Evolutionary conservation across 495 filamentous ascomycete species (phyloP).

Genomic region (Podospora sp.): DNA sequence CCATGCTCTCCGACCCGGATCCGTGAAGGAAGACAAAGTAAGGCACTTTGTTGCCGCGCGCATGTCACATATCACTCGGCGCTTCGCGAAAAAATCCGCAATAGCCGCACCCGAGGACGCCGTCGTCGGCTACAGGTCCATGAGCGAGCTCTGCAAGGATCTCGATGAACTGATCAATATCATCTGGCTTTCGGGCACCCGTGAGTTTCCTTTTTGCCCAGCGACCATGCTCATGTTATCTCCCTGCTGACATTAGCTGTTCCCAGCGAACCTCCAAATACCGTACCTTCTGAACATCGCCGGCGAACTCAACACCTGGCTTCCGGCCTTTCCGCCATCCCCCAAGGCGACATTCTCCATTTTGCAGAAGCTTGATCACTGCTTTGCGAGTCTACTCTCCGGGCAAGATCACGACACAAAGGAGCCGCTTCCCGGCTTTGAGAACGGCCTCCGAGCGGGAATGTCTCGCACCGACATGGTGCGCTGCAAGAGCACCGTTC

Average conservation of each 20-base stretch:
- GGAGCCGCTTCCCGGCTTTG: slow-evolving; percentile 67
- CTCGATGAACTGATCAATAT: slow-evolving; percentile 72
- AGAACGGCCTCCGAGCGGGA: slow-evolving; percentile 51
- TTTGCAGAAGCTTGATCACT: slow-evolving; percentile 74
- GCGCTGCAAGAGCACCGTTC: slow-evolving; percentile 73
- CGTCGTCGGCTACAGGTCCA: slow-evolving; percentile 66
- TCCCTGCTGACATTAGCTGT: neutral
- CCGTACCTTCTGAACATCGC: slow-evolving; percentile 80
- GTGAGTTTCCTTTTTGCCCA: slow-evolving; percentile 51
- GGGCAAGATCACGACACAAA: slow-evolving; percentile 68
- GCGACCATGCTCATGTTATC: no score
- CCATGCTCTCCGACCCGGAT: slow-evolving; percentile 68
- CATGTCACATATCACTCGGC: slow-evolving; percentile 64
- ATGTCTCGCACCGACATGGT: slow-evolving; percentile 78
- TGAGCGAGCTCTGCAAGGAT: slow-evolving; percentile 69
- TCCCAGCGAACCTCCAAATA: slow-evolving; percentile 74
- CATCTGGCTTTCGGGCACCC: slow-evolving; percentile 80
- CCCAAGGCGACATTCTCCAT: slow-evolving; percentile 64
- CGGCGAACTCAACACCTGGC: slow-evolving; percentile 63
- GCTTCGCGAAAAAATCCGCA: slow-evolving; percentile 74
- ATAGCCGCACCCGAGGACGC: slow-evolving; percentile 54
- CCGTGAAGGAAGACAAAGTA: slow-evolving; percentile 73
- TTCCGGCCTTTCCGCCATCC: slow-evolving; percentile 68
- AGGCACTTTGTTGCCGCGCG: slow-evolving; percentile 67
- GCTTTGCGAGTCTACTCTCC: slow-evolving; percentile 70